Evolutionary conservation across 176 grass and related monocot species (phyloP), one percentile per base, ranked within the genome.

Genomic region (Ampelocalamus luodianensis): DNA sequence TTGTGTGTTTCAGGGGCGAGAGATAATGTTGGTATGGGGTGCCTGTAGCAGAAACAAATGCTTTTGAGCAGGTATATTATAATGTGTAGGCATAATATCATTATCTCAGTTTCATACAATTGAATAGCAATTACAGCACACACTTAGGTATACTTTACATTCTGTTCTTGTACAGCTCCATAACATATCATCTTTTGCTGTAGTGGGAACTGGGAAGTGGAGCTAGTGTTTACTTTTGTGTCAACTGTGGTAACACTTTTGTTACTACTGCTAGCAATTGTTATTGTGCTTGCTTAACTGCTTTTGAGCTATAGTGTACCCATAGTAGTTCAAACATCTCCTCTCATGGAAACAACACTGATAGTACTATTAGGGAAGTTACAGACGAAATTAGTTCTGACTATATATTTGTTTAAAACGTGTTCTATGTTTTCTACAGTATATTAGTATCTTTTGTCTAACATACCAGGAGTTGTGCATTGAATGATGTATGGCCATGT

Each of bases 1-100:
- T 69, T 42, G 36, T 77, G 79, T 87, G 81, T 92, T 90, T 94
- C 85, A 97, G 95, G 95, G 95, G 95, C 6, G 92, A 93, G 67
- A 90, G 92, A 43, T 94, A 97, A 84, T 97, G 90, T 85, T 97
- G 95, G 95, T 97, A 97, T 82, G 95, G 95, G 46, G 92, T 97
- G 17, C 95, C 95, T 91, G 95, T 92, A 85, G 85, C 81, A 56
- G 89, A 90, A 88, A 92, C 92, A 29, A 86, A 72, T 93, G 89
- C 90, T 85, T 97, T 97, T 94, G 95, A 97, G 85, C 78, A 86
- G 92, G 95, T 97, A 94, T n/a, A 71, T 79, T 86, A 48, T 82
- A 71, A 59, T 55, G 17, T 68, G 36, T 26, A n/a, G 22, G 2
- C 26, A 63, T 58, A 66, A 68, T 27, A 60, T 60, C 27, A 68